These are phyloP conservation scores for Ascochyta koolunga DNA, from an alignment of 2,329 filamentous ascomycete genomes.

Conservation along the genomic window DNA sequence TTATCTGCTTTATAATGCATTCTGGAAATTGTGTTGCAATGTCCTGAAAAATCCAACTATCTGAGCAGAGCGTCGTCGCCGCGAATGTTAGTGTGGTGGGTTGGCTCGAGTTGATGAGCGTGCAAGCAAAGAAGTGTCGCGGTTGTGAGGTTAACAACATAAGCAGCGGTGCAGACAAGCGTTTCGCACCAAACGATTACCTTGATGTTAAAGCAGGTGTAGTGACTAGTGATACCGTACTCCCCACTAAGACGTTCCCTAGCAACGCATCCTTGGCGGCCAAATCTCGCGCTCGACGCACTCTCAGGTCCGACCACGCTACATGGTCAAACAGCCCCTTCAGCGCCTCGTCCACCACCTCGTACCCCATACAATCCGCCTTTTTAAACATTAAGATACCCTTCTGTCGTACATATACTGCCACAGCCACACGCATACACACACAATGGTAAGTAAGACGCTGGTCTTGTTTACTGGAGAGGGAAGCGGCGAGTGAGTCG, in stretches of 20 bases:
- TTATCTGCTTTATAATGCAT: no score
- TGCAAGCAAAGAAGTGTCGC: no score
- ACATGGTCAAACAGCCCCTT: constrained; percentile 22
- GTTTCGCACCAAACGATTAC: neutral
- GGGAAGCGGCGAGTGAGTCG: constrained; percentile 1
- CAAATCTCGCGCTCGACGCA: constrained; percentile 35
- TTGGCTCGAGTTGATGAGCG: no score
- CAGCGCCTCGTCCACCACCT: constrained; percentile 17
- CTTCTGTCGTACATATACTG: constrained; percentile 8
- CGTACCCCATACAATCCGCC: constrained; percentile 17
- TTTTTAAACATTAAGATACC: constrained; percentile 16
- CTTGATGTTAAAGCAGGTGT: constrained; percentile 1
- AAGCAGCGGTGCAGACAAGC: no score
- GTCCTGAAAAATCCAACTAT: no score
- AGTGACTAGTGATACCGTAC: constrained; percentile 9
- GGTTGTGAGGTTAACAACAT: no score
- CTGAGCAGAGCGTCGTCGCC: no score
- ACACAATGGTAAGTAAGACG: constrained; percentile 28
- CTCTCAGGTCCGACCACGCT: constrained; percentile 20
- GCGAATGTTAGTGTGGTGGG: no score
- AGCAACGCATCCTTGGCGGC: constrained; percentile 24
- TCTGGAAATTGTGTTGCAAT: no score
- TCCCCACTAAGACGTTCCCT: constrained; percentile 14
- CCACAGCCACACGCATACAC: constrained; percentile 7
- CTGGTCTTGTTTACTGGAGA: neutral